Conservation (phyloP, 345 rosid species). For the Cardamine resedifolia region DNA sequence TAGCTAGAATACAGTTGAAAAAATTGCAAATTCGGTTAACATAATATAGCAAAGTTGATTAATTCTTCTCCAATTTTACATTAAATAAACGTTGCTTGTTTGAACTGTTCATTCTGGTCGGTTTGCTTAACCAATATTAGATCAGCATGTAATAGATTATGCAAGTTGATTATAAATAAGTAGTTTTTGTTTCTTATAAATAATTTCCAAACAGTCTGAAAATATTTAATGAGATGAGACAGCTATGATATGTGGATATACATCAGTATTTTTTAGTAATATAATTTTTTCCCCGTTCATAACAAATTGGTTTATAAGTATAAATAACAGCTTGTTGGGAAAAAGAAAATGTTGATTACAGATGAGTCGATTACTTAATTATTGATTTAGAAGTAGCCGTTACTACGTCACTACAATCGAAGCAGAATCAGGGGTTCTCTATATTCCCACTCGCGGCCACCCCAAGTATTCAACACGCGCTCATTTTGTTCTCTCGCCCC, state of each 20-base stretch:
- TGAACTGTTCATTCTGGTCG: constrained; percentile 18
- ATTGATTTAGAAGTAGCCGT: constrained; percentile 24
- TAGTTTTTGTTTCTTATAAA: neutral
- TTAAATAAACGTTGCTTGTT: constrained; percentile 20
- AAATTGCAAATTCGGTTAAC: neutral
- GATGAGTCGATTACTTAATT: constrained; percentile 1
- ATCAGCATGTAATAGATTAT: neutral
- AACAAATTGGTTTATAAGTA: neutral
- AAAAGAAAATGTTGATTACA: neutral
- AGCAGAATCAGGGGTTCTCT: neutral
- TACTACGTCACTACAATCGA: constrained; percentile 26
- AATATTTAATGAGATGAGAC: constrained; percentile 19
- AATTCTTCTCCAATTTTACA: neutral
- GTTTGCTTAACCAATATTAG: neutral
- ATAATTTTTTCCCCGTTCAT: neutral
- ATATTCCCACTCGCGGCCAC: neutral
- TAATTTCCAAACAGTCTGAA: neutral
- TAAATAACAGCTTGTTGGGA: neutral
- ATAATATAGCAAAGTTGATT: neutral
- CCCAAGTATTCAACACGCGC: neutral
- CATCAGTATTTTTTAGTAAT: neutral
- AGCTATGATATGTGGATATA: constrained; percentile 31
- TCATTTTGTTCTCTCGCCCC: neutral
- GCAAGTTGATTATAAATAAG: neutral
- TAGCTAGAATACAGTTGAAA: neutral